phyloP scores from a whole-genome alignment of 2,329 filamentous ascomycete species.

The Verticillium longisporum region DNA sequence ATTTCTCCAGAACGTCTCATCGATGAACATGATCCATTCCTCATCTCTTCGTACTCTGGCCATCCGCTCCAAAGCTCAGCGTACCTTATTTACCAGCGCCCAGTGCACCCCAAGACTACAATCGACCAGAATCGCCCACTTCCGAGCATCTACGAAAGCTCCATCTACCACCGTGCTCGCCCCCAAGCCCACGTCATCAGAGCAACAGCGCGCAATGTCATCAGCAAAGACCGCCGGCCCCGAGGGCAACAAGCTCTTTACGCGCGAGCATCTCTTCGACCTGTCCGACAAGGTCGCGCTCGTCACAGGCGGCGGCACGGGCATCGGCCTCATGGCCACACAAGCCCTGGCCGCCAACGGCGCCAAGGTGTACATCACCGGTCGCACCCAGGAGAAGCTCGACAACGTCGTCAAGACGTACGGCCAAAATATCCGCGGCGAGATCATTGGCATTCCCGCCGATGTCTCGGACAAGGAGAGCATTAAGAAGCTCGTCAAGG shows the following conservation, averaged over 20 bases:
- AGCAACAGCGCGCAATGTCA: constrained; percentile 3
- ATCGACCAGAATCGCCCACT: not conserved
- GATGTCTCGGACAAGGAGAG: constrained; percentile 59
- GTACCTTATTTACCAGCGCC: not conserved
- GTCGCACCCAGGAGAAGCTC: constrained; percentile 56
- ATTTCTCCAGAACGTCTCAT: not conserved
- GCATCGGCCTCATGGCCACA: constrained; percentile 63
- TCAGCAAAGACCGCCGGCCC: constrained; percentile 10
- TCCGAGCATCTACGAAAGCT: not conserved
- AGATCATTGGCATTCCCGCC: constrained; percentile 52
- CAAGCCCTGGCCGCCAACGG: constrained; percentile 62
- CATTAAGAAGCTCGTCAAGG: constrained; percentile 48
- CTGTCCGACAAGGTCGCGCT: constrained; percentile 35
- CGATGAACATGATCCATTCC: not conserved
- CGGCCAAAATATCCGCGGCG: constrained; percentile 43
- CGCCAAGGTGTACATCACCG: constrained; percentile 64
- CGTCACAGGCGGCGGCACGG: constrained; percentile 46
- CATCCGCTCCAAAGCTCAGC: not conserved
- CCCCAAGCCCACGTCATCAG: not conserved
- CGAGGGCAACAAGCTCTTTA: constrained; percentile 21
- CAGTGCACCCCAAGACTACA: not conserved
- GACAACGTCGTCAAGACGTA: constrained; percentile 53
- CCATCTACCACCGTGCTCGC: not conserved
- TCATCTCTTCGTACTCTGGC: not conserved
- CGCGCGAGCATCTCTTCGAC: constrained; percentile 31